Evolutionary conservation across 257 asterid species (phyloP).

Genomic region (Gentiana dahurica): DNA sequence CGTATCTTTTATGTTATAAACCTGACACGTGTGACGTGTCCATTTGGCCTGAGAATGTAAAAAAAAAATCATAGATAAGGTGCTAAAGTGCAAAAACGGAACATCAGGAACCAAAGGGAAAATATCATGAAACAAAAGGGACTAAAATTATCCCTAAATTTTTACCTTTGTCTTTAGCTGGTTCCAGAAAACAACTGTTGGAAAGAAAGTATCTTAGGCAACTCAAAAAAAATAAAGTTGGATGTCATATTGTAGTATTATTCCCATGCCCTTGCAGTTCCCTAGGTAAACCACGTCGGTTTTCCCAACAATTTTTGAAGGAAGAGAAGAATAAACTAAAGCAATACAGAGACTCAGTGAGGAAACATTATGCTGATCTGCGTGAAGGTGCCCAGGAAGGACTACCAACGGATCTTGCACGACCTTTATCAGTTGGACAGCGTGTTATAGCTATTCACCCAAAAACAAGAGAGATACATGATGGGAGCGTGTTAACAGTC

Average conservation of each 20-base stretch:
- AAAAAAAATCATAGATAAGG: too few species aligned
- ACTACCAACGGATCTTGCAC: slow-evolving; percentile 79
- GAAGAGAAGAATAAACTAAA: slow-evolving; percentile 95
- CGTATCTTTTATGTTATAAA: too few species aligned
- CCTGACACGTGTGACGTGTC: too few species aligned
- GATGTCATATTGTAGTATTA: neutral
- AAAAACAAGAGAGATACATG: slow-evolving; percentile 81
- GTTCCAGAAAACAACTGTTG: neutral
- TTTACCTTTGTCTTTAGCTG: slow-evolving; percentile 4
- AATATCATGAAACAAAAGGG: too few species aligned
- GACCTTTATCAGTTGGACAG: slow-evolving; percentile 91
- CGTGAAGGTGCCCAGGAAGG: slow-evolving; percentile 85
- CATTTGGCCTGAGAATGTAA: too few species aligned
- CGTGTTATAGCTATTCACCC: slow-evolving; percentile 95
- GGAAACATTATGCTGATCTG: slow-evolving; percentile 76
- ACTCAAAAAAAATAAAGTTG: neutral
- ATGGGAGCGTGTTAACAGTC: slow-evolving; percentile 85
- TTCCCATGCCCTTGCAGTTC: slow-evolving; percentile 40
- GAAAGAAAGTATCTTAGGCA: neutral
- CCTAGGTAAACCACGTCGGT: slow-evolving; percentile 88
- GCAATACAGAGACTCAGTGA: slow-evolving; percentile 79
- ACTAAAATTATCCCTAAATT: neutral
- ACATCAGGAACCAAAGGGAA: too few species aligned
- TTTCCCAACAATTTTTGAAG: slow-evolving; percentile 82
- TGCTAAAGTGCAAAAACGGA: too few species aligned